These are phyloP conservation scores for Pseudogymnoascus sp. DNA, from an alignment of 2,329 filamentous ascomycete species.

Conservation along the genomic window DNA sequence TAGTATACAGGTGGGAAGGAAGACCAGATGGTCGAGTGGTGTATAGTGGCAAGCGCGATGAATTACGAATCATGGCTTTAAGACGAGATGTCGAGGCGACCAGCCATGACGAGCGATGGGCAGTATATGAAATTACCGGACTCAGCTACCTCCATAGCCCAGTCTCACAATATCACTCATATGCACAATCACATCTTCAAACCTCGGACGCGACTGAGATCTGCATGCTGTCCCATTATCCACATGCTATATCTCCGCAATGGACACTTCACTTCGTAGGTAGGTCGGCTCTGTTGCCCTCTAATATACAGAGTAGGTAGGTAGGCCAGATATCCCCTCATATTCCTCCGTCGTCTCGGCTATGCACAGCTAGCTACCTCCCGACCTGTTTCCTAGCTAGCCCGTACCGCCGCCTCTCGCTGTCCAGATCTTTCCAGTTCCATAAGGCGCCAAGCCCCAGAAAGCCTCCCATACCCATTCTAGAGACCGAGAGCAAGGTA, in stretches of 20 bases:
- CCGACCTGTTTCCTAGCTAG: not conserved
- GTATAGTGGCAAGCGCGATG: not conserved
- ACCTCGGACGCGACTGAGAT: not conserved
- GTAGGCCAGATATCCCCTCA: not conserved
- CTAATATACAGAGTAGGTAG: conserved; percentile 5
- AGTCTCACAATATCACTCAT: not conserved
- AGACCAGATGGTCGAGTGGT: not conserved
- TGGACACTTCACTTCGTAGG: not conserved
- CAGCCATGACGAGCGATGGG: not conserved
- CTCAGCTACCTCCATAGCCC: not conserved
- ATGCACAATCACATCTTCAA: not conserved
- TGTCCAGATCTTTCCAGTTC: not conserved
- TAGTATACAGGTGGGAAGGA: not conserved
- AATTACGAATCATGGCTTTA: not conserved
- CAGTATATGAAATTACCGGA: not conserved
- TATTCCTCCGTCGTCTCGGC: not conserved
- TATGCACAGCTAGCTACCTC: not conserved
- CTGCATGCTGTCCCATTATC: not conserved
- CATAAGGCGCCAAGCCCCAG: not conserved
- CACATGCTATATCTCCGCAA: not conserved
- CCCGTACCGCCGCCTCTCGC: not conserved
- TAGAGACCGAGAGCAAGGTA: not conserved
- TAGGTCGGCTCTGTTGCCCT: not conserved
- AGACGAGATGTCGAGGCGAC: not conserved
- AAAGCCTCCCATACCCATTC: not conserved